A percentile compares a stretch with the other conserved stretches of the same genome.
phyloP scores from a whole-genome alignment of 345 rosid species.

The Cardamine occulta region DNA sequence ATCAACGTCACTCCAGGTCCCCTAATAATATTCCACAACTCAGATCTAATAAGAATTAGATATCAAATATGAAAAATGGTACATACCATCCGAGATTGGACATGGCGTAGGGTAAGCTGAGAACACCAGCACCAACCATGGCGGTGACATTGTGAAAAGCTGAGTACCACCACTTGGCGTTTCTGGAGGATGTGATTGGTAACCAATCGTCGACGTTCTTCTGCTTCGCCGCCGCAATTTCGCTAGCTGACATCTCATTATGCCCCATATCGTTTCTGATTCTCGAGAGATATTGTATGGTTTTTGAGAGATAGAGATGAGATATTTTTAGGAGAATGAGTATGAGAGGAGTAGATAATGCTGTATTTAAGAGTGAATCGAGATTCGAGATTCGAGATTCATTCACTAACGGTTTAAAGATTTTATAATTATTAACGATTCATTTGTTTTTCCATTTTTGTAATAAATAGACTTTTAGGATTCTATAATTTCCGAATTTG shows the following conservation, averaged over 20 bases:
- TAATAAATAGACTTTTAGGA: conserved; percentile 1
- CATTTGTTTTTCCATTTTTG: background rate
- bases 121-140: conserved; percentile 77
- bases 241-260: conserved; percentile 16
- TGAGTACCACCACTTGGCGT: conserved; percentile 73
- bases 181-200: conserved; percentile 64
- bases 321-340: conserved; percentile 9
- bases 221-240: conserved; percentile 38
- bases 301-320: background rate
- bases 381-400: conserved; percentile 2
- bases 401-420: background rate
- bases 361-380: conserved; percentile 4
- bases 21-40: conserved; percentile 39
- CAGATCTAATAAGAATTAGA: background rate
- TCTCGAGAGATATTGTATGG: background rate
- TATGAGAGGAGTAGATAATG: background rate
- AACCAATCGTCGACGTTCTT: conserved; percentile 59
- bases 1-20: conserved; percentile 60
- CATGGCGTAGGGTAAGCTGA: conserved; percentile 72
- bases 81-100: conserved; percentile 65
- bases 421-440: conserved; percentile 3
- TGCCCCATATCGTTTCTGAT: conserved; percentile 1
- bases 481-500: background rate
- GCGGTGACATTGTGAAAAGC: conserved; percentile 75
- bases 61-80: background rate